phyloP scores from a whole-genome alignment of 1,284 basidiomycete species.

The Xerocomus minutiporus region DNA sequence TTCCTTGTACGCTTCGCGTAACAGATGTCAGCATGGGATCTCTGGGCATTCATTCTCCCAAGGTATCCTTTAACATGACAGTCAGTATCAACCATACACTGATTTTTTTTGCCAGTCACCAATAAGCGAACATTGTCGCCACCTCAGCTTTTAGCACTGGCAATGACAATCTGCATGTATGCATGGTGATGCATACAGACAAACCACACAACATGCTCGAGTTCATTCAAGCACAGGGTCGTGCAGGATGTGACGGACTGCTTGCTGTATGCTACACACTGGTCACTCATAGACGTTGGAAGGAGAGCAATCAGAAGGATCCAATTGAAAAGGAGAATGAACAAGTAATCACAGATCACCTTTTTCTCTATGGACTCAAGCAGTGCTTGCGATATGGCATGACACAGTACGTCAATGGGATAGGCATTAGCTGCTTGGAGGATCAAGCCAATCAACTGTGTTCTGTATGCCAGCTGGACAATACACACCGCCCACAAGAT shows the following conservation, averaged over 20 bases:
- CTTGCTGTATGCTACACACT: background rate
- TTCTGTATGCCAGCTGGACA: background rate
- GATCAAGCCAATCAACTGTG: background rate
- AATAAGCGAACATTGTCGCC: background rate
- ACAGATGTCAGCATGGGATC: too few relatives aligned
- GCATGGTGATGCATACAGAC: background rate
- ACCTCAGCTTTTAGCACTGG: constrained; percentile 7
- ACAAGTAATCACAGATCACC: background rate
- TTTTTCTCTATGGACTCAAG: background rate
- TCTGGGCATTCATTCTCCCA: too few relatives aligned
- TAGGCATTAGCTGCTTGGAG: background rate
- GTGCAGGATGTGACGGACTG: background rate
- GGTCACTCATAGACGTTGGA: background rate
- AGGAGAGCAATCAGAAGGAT: background rate
- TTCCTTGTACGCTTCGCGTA: too few relatives aligned
- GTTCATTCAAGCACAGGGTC: constrained; percentile 10
- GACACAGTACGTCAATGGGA: background rate
- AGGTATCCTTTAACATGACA: too few relatives aligned
- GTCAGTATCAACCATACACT: too few relatives aligned
- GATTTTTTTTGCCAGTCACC: too few relatives aligned
- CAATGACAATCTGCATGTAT: constrained; percentile 4
- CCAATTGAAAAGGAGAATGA: background rate
- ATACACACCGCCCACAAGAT: background rate
- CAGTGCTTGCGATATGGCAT: constrained; percentile 5
- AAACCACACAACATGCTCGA: constrained; percentile 8